A percentile compares a stretch with the other conserved stretches of the same genome.
Conservation (phyloP, 2,329 filamentous ascomycete species). For the Graphium sp. region DNA sequence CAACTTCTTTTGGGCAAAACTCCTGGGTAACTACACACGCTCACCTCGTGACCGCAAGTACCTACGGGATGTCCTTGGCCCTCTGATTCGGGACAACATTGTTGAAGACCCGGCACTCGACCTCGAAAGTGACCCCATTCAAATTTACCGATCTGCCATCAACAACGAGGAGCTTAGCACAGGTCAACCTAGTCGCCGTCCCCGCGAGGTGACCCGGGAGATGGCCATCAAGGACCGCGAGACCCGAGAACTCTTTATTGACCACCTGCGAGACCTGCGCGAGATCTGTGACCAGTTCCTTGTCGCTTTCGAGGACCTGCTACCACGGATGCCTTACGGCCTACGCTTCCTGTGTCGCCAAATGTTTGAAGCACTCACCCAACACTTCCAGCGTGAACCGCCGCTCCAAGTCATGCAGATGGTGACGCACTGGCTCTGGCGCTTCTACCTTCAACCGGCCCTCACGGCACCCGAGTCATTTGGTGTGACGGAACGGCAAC, state of each 20-base stretch:
- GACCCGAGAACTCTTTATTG: slow-evolving; percentile 82
- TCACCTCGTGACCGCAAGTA: slow-evolving; percentile 88
- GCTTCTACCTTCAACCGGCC: slow-evolving; percentile 80
- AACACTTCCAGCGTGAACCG: slow-evolving; percentile 66
- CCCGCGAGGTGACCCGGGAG: slow-evolving; percentile 74
- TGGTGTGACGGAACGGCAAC: slow-evolving; percentile 75
- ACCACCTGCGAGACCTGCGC: slow-evolving; percentile 81
- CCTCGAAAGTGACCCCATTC: slow-evolving; percentile 90
- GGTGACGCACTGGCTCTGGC: slow-evolving; percentile 86
- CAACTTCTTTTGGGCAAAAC: slow-evolving; percentile 84
- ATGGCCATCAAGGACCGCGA: slow-evolving; percentile 92
- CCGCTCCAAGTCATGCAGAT: slow-evolving; percentile 65
- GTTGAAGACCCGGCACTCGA: slow-evolving; percentile 84
- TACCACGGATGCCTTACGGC: slow-evolving; percentile 85
- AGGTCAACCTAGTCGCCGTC: slow-evolving; percentile 64
- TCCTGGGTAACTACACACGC: slow-evolving; percentile 74
- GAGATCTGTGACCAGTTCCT: slow-evolving; percentile 93
- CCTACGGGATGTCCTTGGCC: slow-evolving; percentile 69
- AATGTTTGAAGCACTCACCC: slow-evolving; percentile 61
- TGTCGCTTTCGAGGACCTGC: slow-evolving; percentile 58
- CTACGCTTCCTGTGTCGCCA: slow-evolving; percentile 77
- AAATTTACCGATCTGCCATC: slow-evolving; percentile 89
- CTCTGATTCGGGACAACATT: slow-evolving; percentile 78
- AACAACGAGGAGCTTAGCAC: slow-evolving; percentile 96
- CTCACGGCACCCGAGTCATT: slow-evolving; percentile 81